Evolutionary conservation across 2,329 filamentous ascomycete genomes (phyloP).

Genomic region (Colletotrichum cuscutae): DNA sequence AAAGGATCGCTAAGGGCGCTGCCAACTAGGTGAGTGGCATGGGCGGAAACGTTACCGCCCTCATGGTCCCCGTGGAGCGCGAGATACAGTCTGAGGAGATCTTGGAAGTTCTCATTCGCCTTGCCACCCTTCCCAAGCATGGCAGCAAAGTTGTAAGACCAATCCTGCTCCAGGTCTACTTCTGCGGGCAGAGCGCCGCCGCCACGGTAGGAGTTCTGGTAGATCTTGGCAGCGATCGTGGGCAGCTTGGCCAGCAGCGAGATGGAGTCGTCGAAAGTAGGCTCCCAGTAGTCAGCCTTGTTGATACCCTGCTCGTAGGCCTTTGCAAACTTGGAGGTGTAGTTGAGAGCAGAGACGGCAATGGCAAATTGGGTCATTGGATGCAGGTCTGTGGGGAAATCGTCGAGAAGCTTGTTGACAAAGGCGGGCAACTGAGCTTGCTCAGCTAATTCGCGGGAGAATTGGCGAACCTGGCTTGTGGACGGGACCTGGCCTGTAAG

Average conservation of each 20-base stretch:
- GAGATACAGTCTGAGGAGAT: conserved; percentile 91
- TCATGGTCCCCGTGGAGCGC: conserved; percentile 98
- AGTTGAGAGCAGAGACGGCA: conserved; percentile 94
- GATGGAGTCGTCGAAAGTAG: conserved; percentile 95
- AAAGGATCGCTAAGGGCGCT: conserved; percentile 95
- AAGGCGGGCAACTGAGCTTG: conserved; percentile 85
- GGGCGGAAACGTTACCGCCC: conserved; percentile 96
- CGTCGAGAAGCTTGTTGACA: conserved; percentile 87
- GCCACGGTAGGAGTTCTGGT: conserved; percentile 88
- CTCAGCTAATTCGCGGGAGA: conserved; percentile 89
- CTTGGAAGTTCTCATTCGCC: conserved; percentile 94
- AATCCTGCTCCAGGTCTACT: conserved; percentile 88
- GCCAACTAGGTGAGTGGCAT: conserved; percentile 93
- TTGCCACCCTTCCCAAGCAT: conserved; percentile 92
- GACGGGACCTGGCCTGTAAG: conserved; percentile 93
- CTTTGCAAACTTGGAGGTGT: conserved; percentile 93
- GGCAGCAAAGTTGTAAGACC: conserved; percentile 98
- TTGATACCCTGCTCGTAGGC: conserved; percentile 89
- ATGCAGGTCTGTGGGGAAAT: conserved; percentile 89
- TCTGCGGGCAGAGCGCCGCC: conserved; percentile 77
- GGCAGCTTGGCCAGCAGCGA: conserved; percentile 95
- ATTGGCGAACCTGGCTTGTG: conserved; percentile 79
- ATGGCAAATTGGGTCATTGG: conserved; percentile 99
- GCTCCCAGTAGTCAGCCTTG: conserved; percentile 99
- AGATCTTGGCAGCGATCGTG: conserved; percentile 96